These are phyloP conservation scores for Pythium monospermum DNA, from an alignment of 352 stramenopile species.

Conservation along the genomic window DNA sequence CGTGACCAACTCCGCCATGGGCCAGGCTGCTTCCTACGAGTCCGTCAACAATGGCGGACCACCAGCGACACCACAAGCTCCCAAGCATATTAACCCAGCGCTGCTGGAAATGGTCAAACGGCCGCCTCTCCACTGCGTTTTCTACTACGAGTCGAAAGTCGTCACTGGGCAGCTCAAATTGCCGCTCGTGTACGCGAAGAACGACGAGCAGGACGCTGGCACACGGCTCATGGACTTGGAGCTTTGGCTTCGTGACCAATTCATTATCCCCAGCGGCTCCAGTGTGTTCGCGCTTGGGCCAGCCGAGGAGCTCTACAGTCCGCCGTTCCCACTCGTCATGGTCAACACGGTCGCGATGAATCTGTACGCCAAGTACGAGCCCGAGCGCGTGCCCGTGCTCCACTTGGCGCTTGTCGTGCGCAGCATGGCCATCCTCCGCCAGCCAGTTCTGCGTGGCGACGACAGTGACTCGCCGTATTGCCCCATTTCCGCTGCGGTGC, in stretches of 20 bases:
- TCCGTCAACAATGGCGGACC: background rate
- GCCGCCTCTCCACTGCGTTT: constrained; percentile 59
- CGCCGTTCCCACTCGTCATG: constrained; percentile 73
- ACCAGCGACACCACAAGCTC: background rate
- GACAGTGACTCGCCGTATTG: constrained; percentile 64
- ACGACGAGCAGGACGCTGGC: constrained; percentile 22
- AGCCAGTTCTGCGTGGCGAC: constrained; percentile 42
- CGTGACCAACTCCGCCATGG: constrained; percentile 3
- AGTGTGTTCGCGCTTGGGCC: constrained; percentile 75
- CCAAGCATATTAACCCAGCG: constrained; percentile 6
- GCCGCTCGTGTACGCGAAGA: constrained; percentile 61
- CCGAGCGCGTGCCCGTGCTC: constrained; percentile 41
- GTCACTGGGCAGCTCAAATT: constrained; percentile 48
- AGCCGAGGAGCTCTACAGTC: constrained; percentile 73
- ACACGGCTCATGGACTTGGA: constrained; percentile 73
- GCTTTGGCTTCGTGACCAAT: constrained; percentile 57
- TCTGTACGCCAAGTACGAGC: constrained; percentile 40
- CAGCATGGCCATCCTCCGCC: constrained; percentile 44
- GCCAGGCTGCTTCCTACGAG: constrained; percentile 11
- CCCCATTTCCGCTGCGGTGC: constrained; percentile 38
- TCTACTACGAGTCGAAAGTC: constrained; percentile 57
- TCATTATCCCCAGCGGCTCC: constrained; percentile 42
- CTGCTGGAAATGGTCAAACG: constrained; percentile 29
- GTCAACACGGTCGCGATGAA: constrained; percentile 60
- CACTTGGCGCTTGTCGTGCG: constrained; percentile 66